Conservation (phyloP, 371 early-diverging fungal genomes). For the Smittium mucronatum region DNA sequence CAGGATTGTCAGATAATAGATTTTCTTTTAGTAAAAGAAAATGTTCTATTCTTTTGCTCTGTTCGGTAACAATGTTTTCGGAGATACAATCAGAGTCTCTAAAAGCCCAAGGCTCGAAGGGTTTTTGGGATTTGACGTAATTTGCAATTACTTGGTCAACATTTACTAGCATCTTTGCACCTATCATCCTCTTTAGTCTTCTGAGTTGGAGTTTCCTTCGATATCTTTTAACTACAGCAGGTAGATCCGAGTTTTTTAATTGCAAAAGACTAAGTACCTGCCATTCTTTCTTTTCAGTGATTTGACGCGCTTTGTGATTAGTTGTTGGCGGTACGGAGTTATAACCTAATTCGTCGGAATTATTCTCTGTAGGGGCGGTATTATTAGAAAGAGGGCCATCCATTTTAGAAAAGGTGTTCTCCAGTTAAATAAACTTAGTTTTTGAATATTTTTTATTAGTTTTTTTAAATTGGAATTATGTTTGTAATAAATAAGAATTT, state of each 20-base stretch:
- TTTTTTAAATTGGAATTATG: too few relatives aligned
- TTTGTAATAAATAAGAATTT: too few relatives aligned
- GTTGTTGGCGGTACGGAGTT: too few relatives aligned
- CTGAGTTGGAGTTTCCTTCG: conserved; percentile 52
- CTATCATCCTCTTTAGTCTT: conserved; percentile 45
- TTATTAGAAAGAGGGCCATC: too few relatives aligned
- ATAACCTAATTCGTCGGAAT: too few relatives aligned
- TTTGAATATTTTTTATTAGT: too few relatives aligned
- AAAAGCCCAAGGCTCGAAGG: background rate
- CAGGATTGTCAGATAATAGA: background rate
- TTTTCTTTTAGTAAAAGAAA: background rate
- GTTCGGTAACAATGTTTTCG: background rate
- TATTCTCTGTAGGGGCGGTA: too few relatives aligned
- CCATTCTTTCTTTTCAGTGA: conserved; percentile 28
- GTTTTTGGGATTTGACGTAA: background rate
- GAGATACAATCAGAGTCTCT: background rate
- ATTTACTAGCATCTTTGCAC: conserved; percentile 43
- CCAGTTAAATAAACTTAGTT: too few relatives aligned
- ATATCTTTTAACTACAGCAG: conserved; percentile 40
- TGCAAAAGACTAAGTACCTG: conserved; percentile 20
- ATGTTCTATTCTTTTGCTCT: background rate
- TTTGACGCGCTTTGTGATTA: background rate
- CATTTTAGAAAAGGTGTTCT: too few relatives aligned
- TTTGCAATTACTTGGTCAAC: background rate
- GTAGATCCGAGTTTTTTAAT: conserved; percentile 22